phyloP scores from a whole-genome alignment of 805 yeast genomes.

The Phaffomyces antillensis region DNA sequence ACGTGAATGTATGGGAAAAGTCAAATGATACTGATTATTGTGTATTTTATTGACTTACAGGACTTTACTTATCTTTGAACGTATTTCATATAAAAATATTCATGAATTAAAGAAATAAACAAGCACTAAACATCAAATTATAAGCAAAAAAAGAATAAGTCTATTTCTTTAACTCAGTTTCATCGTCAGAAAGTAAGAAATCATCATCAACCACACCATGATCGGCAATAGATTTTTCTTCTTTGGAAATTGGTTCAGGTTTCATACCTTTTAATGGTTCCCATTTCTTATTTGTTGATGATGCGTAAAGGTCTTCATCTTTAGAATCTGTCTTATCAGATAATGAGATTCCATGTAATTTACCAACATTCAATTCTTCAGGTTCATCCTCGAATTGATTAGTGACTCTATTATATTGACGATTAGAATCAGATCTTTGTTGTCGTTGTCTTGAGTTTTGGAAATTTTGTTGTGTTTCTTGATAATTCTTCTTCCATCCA shows the following conservation, averaged over 20 bases:
- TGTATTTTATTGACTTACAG: too few relatives aligned
- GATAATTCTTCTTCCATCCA: slow-evolving; percentile 23
- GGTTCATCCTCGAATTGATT: slow-evolving; percentile 45
- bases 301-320: slow-evolving; percentile 19
- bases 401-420: slow-evolving; percentile 20
- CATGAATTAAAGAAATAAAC: too few relatives aligned
- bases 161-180: slow-evolving; percentile 3
- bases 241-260: slow-evolving; percentile 23
- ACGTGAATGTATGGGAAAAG: too few relatives aligned
- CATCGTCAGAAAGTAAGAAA: slow-evolving; percentile 31
- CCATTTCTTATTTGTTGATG: slow-evolving; percentile 28
- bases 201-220: slow-evolving; percentile 31
- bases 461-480: slow-evolving; percentile 13
- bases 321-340: slow-evolving; percentile 29
- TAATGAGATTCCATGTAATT: slow-evolving; percentile 42
- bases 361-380: slow-evolving; percentile 40
- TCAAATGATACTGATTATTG: too few relatives aligned
- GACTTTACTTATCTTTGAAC: too few relatives aligned
- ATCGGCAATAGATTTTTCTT: neutral
- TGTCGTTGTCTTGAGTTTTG: slow-evolving; percentile 7
- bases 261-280: slow-evolving; percentile 28
- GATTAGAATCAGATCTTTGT: slow-evolving; percentile 14
- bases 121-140: neutral
- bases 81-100: too few relatives aligned
- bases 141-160: neutral